A percentile compares a stretch with the other conserved stretches of the same genome.
Conservation (phyloP, 768 basidiomycete species). For the Mycena rebaudengoi region DNA sequence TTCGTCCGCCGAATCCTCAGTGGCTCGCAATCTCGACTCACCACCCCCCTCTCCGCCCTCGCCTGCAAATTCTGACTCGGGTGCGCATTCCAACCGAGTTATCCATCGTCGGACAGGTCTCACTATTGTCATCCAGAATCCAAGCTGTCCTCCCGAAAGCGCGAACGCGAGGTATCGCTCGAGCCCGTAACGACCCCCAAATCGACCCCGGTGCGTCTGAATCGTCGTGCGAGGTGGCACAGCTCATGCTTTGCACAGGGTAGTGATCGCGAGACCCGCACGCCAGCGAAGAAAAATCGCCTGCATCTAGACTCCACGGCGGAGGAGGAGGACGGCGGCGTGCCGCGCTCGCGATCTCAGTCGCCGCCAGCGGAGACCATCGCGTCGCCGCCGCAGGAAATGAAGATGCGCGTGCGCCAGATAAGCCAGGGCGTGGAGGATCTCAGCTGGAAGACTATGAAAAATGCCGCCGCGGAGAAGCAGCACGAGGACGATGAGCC, state of each 20-base stretch:
- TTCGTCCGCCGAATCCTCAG: background rate
- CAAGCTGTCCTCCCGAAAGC: slow-evolving; percentile 70
- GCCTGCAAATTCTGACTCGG: slow-evolving; percentile 52
- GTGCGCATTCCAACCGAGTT: slow-evolving; percentile 33
- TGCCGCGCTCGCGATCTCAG: slow-evolving; percentile 49
- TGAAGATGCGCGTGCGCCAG: slow-evolving; percentile 76
- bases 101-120: slow-evolving; percentile 18
- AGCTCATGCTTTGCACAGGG: slow-evolving; percentile 43
- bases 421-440: slow-evolving; percentile 85
- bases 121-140: slow-evolving; percentile 42
- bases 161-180: slow-evolving; percentile 80
- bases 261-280: slow-evolving; percentile 56
- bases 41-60: slow-evolving; percentile 56
- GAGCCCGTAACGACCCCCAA: slow-evolving; percentile 68
- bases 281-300: slow-evolving; percentile 82
- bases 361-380: slow-evolving; percentile 56
- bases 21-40: slow-evolving; percentile 27
- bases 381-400: slow-evolving; percentile 79
- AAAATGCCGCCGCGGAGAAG: slow-evolving; percentile 40
- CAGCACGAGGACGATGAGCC: slow-evolving; percentile 13
- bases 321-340: slow-evolving; percentile 63
- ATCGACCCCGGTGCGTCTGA: slow-evolving; percentile 40
- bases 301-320: slow-evolving; percentile 66
- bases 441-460: slow-evolving; percentile 71
- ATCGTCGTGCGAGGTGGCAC: slow-evolving; percentile 6